Evolutionary conservation across 139 green algal genomes (phyloP).

Genomic region (Chlorella vulgaris): DNA sequence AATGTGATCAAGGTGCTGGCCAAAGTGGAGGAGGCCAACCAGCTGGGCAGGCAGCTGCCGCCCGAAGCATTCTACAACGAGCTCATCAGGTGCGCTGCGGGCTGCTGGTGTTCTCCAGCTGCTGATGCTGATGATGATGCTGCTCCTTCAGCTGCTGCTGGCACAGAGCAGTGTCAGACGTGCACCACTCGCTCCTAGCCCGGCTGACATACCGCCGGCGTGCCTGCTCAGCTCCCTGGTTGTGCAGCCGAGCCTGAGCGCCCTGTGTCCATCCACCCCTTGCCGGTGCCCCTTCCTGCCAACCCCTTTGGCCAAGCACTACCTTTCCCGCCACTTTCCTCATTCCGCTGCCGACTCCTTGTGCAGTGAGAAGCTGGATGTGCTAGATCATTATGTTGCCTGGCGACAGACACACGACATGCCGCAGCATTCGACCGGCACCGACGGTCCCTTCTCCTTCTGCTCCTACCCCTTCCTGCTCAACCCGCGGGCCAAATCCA

Average conservation of each 20-base stretch:
- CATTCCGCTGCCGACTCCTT: not conserved
- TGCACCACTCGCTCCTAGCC: too few species aligned
- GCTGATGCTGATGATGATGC: not conserved
- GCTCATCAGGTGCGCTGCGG: slow-evolving; percentile 75
- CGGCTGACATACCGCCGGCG: too few species aligned
- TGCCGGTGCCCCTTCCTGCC: not conserved
- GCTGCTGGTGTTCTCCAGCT: too few species aligned
- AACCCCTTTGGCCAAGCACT: too few species aligned
- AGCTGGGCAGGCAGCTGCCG: slow-evolving; percentile 70
- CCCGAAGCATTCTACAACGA: slow-evolving; percentile 92
- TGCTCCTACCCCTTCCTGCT: slow-evolving; percentile 94
- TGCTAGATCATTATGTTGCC: slow-evolving; percentile 90
- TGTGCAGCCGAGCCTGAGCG: too few species aligned
- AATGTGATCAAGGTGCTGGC: slow-evolving; percentile 88
- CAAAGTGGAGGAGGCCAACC: slow-evolving; percentile 83
- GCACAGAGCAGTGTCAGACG: too few species aligned
- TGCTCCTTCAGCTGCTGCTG: not conserved
- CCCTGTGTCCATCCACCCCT: too few species aligned
- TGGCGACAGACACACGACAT: slow-evolving; percentile 82
- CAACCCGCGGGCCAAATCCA: slow-evolving; percentile 85
- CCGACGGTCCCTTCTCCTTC: slow-evolving; percentile 87
- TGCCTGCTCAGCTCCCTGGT: too few species aligned
- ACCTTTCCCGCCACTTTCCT: not conserved
- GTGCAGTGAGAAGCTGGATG: slow-evolving; percentile 85
- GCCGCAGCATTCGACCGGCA: slow-evolving; percentile 45